Conservation (phyloP, 2,329 filamentous ascomycete genomes). For the Pseudocercospora pini-densiflorae region DNA sequence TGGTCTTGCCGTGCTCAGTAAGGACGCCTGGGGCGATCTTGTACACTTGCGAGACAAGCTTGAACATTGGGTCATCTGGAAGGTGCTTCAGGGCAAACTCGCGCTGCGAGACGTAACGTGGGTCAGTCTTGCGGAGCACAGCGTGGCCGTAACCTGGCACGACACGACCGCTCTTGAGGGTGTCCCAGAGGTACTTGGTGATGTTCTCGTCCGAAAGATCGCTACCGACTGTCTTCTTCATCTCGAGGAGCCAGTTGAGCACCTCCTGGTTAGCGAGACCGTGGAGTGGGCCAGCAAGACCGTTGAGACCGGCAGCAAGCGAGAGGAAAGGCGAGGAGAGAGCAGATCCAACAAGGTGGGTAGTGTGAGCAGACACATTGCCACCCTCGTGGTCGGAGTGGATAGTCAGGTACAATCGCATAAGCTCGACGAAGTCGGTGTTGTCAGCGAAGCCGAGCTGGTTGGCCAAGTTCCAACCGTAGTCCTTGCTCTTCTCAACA, state of each 20-base stretch:
- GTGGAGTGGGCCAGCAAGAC: slow-evolving; percentile 97
- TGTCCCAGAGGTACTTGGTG: slow-evolving; percentile 98
- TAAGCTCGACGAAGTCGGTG: slow-evolving; percentile 95
- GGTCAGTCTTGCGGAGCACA: slow-evolving; percentile 99
- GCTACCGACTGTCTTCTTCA: slow-evolving; percentile 93
- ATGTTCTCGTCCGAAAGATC: slow-evolving; percentile 96
- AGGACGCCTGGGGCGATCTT: slow-evolving; percentile 98
- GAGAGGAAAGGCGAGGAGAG: slow-evolving; percentile 98
- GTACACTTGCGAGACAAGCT: slow-evolving; percentile 99
- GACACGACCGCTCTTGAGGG: slow-evolving; percentile 92
- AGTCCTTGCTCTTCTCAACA: slow-evolving; percentile 99
- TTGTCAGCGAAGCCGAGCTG: slow-evolving; percentile 96
- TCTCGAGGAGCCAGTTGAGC: slow-evolving; percentile 97
- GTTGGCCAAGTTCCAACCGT: slow-evolving; percentile 99
- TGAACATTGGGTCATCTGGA: slow-evolving; percentile 98
- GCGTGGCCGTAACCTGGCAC: slow-evolving; percentile 98
- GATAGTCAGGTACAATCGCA: slow-evolving; percentile 99
- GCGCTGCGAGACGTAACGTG: slow-evolving; percentile 97
- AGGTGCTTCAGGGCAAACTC: slow-evolving; percentile 94
- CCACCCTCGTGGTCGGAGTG: slow-evolving; percentile 99
- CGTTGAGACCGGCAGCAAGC: slow-evolving; percentile 93
- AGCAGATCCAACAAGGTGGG: slow-evolving; percentile 94
- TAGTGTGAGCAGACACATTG: slow-evolving; percentile 98
- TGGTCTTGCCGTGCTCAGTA: slow-evolving; percentile 99
- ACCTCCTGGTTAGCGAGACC: slow-evolving; percentile 99